These are phyloP conservation scores for Podosphaera leucotricha DNA, from an alignment of 2,329 filamentous ascomycete genomes.

Conservation along the genomic window DNA sequence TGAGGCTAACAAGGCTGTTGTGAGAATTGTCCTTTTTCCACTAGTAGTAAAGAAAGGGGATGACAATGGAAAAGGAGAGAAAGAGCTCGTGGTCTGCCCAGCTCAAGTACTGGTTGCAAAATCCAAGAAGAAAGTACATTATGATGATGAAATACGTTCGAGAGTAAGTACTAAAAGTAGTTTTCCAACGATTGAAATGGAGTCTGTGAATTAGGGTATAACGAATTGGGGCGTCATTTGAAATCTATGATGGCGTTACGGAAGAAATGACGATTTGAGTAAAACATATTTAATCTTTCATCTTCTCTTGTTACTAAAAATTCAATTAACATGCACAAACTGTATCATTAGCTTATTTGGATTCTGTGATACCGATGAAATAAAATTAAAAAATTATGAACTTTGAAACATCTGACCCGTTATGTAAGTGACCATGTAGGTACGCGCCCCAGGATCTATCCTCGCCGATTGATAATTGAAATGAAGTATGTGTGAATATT, in stretches of 20 bases:
- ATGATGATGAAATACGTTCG: constrained; percentile 7
- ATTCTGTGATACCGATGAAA: no score
- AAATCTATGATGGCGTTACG: not conserved
- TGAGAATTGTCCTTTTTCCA: constrained; percentile 85
- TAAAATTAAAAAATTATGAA: no score
- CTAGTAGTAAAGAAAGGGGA: constrained; percentile 91
- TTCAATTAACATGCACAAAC: no score
- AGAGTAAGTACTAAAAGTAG: constrained; percentile 14
- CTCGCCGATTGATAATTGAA: no score
- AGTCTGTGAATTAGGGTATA: constrained; percentile 8
- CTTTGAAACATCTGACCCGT: no score
- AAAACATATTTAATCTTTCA: not conserved
- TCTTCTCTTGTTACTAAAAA: no score
- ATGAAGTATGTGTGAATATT: no score
- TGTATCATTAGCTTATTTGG: no score
- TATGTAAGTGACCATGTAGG: no score
- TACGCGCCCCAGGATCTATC: no score
- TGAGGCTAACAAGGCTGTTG: constrained; percentile 50
- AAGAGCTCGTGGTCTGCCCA: constrained; percentile 86
- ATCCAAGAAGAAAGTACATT: constrained; percentile 13
- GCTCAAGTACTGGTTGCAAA: constrained; percentile 70
- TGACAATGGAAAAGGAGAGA: constrained; percentile 65
- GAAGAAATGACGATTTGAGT: not conserved
- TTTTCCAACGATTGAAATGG: constrained; percentile 11
- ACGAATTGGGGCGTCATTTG: not conserved